Conservation (phyloP, 2,329 filamentous ascomycete genomes). For the Amauroascus verrucosus region DNA sequence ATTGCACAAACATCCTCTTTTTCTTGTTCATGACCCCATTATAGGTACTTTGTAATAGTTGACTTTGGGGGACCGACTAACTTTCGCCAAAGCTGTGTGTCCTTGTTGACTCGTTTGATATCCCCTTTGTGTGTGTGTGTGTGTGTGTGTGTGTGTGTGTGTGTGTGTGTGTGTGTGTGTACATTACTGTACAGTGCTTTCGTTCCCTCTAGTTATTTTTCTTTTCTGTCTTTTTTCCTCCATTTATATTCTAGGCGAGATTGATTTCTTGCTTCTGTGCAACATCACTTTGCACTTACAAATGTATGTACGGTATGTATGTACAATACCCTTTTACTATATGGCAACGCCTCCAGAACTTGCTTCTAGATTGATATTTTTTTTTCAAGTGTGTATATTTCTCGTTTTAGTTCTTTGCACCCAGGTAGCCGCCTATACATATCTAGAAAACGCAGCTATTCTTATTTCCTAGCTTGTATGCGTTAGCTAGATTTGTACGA, state of each 20-base stretch:
- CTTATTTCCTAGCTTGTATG: neutral
- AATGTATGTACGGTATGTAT: too few relatives aligned
- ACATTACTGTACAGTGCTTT: neutral
- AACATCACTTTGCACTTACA: too few relatives aligned
- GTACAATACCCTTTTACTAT: neutral
- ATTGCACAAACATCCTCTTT: neutral
- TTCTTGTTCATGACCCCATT: neutral
- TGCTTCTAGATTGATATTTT: too few relatives aligned
- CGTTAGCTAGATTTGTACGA: too few relatives aligned
- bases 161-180: too few relatives aligned
- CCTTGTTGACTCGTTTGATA: conserved; percentile 2
- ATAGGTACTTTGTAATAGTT: neutral
- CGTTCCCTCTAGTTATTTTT: conserved; percentile 1
- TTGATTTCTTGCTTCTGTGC: neutral
- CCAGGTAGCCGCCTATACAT: neutral
- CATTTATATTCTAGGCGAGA: neutral
- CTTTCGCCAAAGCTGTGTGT: neutral
- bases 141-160: too few relatives aligned
- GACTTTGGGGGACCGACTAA: neutral
- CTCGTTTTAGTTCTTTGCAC: neutral
- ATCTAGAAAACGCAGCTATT: neutral
- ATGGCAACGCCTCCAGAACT: neutral
- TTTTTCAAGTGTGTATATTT: neutral
- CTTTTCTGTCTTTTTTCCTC: neutral
- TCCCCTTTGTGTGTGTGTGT: neutral